These are phyloP conservation scores for Gliomastix tumulicola DNA, from an alignment of 2,329 filamentous ascomycete species.

Conservation along the genomic window DNA sequence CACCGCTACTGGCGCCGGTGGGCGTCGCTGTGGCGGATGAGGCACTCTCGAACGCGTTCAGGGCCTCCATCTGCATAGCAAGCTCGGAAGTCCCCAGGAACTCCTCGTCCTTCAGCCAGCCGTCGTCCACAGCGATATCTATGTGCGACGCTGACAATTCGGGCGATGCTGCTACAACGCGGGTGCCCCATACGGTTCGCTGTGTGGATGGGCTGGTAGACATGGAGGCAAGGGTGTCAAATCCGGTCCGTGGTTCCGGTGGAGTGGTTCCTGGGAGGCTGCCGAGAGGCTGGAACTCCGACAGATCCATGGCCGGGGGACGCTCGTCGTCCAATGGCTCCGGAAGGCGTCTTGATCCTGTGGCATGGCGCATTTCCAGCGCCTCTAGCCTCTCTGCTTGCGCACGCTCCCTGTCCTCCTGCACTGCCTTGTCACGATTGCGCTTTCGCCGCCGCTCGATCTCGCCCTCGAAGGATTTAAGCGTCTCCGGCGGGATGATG, in stretches of 20 bases:
- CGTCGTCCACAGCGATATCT: conserved; percentile 52
- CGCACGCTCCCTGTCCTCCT: conserved; percentile 79
- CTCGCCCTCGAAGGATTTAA: conserved; percentile 71
- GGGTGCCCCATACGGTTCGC: conserved; percentile 91
- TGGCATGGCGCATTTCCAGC: conserved; percentile 52
- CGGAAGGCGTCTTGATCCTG: conserved; percentile 27
- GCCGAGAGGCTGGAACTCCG: conserved; percentile 60
- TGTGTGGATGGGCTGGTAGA: conserved; percentile 72
- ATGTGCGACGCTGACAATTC: conserved; percentile 32
- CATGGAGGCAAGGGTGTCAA: conserved; percentile 65
- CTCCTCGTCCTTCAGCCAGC: conserved; percentile 79
- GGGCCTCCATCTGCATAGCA: conserved; percentile 50
- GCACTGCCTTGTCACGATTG: conserved; percentile 74
- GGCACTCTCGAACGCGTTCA: conserved; percentile 29
- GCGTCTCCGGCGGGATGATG: conserved; percentile 66
- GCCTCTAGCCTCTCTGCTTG: conserved; percentile 77
- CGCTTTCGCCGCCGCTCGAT: conserved; percentile 69
- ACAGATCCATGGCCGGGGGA: conserved; percentile 36
- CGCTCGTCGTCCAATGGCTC: conserved; percentile 29
- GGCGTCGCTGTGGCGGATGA: conserved; percentile 1
- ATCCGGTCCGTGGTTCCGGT: conserved; percentile 52
- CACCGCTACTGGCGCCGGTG: neutral
- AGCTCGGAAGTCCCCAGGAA: conserved; percentile 59
- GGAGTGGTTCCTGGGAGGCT: conserved; percentile 43
- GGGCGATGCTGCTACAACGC: conserved; percentile 55